These are phyloP conservation scores for Ramichloridium luteum DNA, from an alignment of 2,329 filamentous ascomycete species.

Conservation along the genomic window DNA sequence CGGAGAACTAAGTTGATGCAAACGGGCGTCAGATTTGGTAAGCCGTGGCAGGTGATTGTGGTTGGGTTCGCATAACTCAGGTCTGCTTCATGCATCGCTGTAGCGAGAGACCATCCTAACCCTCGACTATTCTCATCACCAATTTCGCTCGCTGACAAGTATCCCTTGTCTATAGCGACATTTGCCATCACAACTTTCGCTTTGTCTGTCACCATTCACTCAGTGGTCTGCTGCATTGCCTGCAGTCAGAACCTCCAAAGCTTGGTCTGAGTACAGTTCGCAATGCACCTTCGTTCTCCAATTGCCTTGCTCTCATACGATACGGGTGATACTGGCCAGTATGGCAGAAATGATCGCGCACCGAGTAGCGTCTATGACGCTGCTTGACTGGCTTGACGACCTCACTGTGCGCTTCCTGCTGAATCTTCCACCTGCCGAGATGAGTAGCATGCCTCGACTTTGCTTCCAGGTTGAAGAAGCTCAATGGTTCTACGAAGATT, in stretches of 20 bases:
- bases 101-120: no score
- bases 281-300: not conserved
- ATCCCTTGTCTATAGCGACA: no score
- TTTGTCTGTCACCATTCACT: no score
- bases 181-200: no score
- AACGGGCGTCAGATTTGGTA: no score
- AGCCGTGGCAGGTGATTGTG: no score
- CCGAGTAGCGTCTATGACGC: conserved; percentile 46
- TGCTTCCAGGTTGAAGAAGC: conserved; percentile 99
- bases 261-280: not conserved
- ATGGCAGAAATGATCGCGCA: conserved; percentile 47
- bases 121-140: no score
- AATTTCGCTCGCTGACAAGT: no score
- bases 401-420: conserved; percentile 96
- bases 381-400: conserved; percentile 97
- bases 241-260: not conserved
- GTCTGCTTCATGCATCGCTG: no score
- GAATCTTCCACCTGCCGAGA: conserved; percentile 84
- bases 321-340: conserved; percentile 27
- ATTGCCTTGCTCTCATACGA: conserved; percentile 2
- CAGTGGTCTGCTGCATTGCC: not conserved
- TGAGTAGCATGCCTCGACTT: conserved; percentile 80
- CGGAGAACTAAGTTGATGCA: no score
- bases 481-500: conserved; percentile 99
- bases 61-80: no score